Conservation (phyloP, 2,329 filamentous ascomycete genomes). For the Cordyceps fumosorosea region DNA sequence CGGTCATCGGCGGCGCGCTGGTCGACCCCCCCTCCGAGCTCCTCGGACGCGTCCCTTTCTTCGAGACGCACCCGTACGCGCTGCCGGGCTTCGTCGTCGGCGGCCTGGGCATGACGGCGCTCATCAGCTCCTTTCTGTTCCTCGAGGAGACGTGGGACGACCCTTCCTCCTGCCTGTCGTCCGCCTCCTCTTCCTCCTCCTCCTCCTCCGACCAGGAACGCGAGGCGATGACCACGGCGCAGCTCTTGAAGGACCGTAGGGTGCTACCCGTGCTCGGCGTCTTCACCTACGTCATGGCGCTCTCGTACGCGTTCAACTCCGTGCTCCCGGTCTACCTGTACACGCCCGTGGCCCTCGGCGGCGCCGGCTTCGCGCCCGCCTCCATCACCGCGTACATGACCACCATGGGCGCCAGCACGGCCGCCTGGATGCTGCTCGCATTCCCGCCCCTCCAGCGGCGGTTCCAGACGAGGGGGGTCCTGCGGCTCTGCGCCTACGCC, state of each 20-base stretch:
- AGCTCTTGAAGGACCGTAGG: not conserved
- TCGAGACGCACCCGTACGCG: constrained; percentile 46
- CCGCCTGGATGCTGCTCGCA: constrained; percentile 61
- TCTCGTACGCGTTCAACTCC: constrained; percentile 60
- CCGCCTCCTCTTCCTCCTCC: not conserved
- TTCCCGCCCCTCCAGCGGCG: constrained; percentile 63
- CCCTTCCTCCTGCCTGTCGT: not conserved
- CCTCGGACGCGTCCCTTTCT: constrained; percentile 39
- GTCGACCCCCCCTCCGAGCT: constrained; percentile 56
- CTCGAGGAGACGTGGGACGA: constrained; percentile 50
- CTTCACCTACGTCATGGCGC: not conserved
- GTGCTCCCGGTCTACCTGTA: constrained; percentile 63
- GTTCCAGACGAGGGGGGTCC: constrained; percentile 58
- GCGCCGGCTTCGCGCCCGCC: constrained; percentile 54
- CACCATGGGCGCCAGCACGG: constrained; percentile 57
- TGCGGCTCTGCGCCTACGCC: constrained; percentile 44
- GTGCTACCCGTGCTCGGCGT: not conserved
- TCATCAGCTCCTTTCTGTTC: constrained; percentile 45
- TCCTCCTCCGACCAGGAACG: not conserved
- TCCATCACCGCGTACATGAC: constrained; percentile 62
- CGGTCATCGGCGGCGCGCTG: constrained; percentile 63
- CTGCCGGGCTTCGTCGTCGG: constrained; percentile 46
- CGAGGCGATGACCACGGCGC: not conserved
- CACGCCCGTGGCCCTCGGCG: constrained; percentile 55
- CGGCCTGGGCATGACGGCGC: constrained; percentile 49